These are phyloP conservation scores for Haplosporangium gracile DNA, from an alignment of 192 early-diverging fungal species.

Conservation along the genomic window DNA sequence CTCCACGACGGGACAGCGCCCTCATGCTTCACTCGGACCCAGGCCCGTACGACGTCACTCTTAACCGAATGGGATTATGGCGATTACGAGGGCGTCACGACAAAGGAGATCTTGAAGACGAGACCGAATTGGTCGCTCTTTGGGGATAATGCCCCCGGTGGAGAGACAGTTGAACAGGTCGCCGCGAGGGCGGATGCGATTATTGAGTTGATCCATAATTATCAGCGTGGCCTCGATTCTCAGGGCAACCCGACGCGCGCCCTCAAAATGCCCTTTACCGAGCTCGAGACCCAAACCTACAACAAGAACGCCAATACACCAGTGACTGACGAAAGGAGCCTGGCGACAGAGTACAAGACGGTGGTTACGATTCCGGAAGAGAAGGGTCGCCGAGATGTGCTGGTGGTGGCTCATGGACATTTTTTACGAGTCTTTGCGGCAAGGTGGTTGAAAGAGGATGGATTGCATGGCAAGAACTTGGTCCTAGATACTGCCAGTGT, in stretches of 20 bases:
- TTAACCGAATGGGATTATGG: constrained; percentile 62
- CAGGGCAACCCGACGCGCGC: constrained; percentile 13
- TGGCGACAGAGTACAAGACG: neutral
- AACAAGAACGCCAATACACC: neutral
- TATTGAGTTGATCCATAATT: constrained; percentile 53
- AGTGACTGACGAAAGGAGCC: neutral
- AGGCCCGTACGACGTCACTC: constrained; percentile 37
- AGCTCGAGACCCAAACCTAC: constrained; percentile 16
- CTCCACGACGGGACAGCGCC: neutral
- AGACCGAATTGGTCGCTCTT: constrained; percentile 50
- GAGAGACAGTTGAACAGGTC: constrained; percentile 59
- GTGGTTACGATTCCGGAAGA: constrained; percentile 25
- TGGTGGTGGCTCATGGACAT: constrained; percentile 59
- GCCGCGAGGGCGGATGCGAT: constrained; percentile 55
- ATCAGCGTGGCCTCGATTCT: constrained; percentile 39
- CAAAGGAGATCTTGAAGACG: constrained; percentile 57
- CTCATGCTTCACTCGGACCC: constrained; percentile 47
- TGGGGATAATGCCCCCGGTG: constrained; percentile 52
- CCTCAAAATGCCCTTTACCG: constrained; percentile 38
- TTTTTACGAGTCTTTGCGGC: constrained; percentile 56
- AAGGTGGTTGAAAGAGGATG: constrained; percentile 51
- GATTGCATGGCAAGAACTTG: constrained; percentile 44
- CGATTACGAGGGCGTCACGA: constrained; percentile 61
- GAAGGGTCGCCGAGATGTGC: constrained; percentile 39
- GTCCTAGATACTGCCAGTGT: constrained; percentile 60